These are phyloP conservation scores for Calocybe gambosa DNA, from an alignment of 1,284 basidiomycete genomes.

Conservation along the genomic window DNA sequence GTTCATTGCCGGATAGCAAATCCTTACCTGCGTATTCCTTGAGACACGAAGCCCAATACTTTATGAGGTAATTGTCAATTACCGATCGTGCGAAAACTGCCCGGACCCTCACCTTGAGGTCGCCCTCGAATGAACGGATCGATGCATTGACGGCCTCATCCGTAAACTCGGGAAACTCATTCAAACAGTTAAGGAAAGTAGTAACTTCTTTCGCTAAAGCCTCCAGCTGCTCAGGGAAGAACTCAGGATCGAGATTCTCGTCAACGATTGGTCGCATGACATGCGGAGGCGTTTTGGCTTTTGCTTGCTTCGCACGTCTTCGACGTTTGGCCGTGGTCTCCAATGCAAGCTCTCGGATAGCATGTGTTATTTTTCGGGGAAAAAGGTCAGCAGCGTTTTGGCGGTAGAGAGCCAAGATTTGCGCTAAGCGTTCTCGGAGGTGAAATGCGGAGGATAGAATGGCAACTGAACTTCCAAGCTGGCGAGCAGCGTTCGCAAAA, in stretches of 20 bases:
- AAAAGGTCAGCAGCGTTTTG: constrained; percentile 69
- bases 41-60: constrained; percentile 70
- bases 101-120: constrained; percentile 46
- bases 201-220: constrained; percentile 53
- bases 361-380: constrained; percentile 50
- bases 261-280: constrained; percentile 45
- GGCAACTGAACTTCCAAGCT: constrained; percentile 65
- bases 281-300: constrained; percentile 38
- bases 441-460: constrained; percentile 66
- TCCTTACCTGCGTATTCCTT: constrained; percentile 49
- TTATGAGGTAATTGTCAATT: constrained; percentile 3
- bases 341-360: constrained; percentile 34
- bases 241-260: constrained; percentile 54
- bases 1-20: not conserved
- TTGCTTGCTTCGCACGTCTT: constrained; percentile 24
- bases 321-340: constrained; percentile 23
- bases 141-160: constrained; percentile 67
- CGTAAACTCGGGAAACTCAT: constrained; percentile 70
- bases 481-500: constrained; percentile 68
- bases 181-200: constrained; percentile 59
- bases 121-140: constrained; percentile 58
- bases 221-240: constrained; percentile 58
- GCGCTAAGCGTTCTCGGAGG: constrained; percentile 60
- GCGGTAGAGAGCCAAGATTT: constrained; percentile 59
- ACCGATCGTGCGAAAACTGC: constrained; percentile 7